Evolutionary conservation across 495 filamentous ascomycete genomes (phyloP), one percentile per base, ranked within the genome.

Genomic region (Hapsidospora chrysogenum): DNA sequence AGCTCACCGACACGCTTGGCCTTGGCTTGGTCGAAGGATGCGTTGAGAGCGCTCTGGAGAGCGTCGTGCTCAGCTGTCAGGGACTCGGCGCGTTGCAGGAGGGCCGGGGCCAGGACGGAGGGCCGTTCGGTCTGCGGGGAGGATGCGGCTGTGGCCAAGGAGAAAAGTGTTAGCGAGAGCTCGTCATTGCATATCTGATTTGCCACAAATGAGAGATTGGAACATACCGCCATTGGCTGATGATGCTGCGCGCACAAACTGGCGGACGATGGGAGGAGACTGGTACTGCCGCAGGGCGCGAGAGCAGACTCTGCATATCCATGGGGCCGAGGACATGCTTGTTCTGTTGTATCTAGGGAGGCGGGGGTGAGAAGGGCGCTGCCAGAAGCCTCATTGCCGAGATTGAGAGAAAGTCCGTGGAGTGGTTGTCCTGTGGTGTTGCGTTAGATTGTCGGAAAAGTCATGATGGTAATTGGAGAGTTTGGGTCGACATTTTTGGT

Each of bases 1-100:
- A 92, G 55, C 50, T 92, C 81, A 29, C 87, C 85, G 2, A 75
- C 59, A 41, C 79, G 72, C 57, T 81, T 89, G 3, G 85, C 82
- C 3, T 68, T 60, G 41, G 70, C 72, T 0, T 68, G 49, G 48
- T 93, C 80, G 49, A 85, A 97, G 35, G 68, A 60, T 49, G 45
- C 67, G 28, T 51, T 62, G 17, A 71, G 50, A 1, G 68, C 65
- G 14, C 81, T 60, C 4, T 58, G 56, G n/a, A 72, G 56, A 54
- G 92, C 80, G 45, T 92, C 51, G 39, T 61, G 56, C 39, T 69
- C 50, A 22, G 41, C 49, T 2, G 50, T 42, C 11, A 60, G 47
- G 22, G 41, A 54, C 5, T 54, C 48, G 6, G 63, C 63, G 29
- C 63, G 55, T 13, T 53, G 48, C 29, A 67, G 50, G 31, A 67